These are phyloP conservation scores for Voacanga thouarsii DNA, from an alignment of 257 asterid genomes.

Conservation along the genomic window DNA sequence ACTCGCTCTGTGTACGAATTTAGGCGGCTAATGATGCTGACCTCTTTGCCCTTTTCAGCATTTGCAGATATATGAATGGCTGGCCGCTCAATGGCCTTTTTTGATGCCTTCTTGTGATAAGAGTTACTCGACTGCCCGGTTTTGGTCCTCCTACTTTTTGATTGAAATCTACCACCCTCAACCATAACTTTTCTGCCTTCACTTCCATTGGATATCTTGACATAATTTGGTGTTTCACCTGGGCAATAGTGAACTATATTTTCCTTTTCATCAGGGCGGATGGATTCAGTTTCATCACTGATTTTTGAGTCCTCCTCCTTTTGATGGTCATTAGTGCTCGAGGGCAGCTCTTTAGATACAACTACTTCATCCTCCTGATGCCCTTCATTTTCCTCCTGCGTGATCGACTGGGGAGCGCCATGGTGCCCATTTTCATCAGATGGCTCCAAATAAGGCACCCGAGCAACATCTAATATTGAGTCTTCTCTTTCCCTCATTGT, in stretches of 20 bases:
- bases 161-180: constrained; percentile 28
- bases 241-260: constrained; percentile 17
- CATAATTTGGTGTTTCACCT: constrained; percentile 6
- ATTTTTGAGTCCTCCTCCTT: constrained; percentile 24
- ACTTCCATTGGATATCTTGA: constrained; percentile 6
- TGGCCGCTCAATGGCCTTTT: constrained; percentile 26
- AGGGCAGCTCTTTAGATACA: constrained; percentile 1
- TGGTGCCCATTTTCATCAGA: constrained; percentile 30
- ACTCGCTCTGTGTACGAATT: constrained; percentile 52
- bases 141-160: constrained; percentile 46
- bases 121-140: constrained; percentile 31
- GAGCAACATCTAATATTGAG: constrained; percentile 17
- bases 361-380: constrained; percentile 15
- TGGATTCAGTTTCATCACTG: constrained; percentile 27
- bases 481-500: constrained; percentile 51
- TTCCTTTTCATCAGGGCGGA: constrained; percentile 28
- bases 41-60: constrained; percentile 42
- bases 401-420: constrained; percentile 9
- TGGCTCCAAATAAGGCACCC: constrained; percentile 18
- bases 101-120: constrained; percentile 34
- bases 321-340: constrained; percentile 9
- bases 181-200: constrained; percentile 9
- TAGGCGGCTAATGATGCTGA: constrained; percentile 39
- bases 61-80: constrained; percentile 23
- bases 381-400: constrained; percentile 12